These are phyloP conservation scores for Candida multigemmis DNA, from an alignment of 805 yeast species.

Conservation along the genomic window DNA sequence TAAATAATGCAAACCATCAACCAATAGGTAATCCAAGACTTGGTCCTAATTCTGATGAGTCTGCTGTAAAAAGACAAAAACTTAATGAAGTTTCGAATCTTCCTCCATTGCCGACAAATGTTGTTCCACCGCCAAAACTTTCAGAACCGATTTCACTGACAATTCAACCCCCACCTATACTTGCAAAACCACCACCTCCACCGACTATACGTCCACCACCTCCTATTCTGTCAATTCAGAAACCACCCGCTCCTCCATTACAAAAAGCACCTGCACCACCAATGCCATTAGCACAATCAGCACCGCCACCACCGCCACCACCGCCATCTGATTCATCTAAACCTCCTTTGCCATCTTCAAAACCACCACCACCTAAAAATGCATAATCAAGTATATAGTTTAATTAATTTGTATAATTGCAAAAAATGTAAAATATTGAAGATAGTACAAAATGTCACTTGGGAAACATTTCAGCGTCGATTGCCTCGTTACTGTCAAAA, in stretches of 20 bases:
- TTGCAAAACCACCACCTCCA: constrained; percentile 8
- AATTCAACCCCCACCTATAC: constrained; percentile 9
- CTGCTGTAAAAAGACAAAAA: constrained; percentile 4
- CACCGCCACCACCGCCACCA: constrained; percentile 11
- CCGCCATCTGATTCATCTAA: constrained; percentile 11
- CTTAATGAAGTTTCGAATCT: constrained; percentile 7
- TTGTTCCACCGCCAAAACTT: constrained; percentile 8
- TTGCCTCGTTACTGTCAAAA: not conserved
- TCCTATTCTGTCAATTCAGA: constrained; percentile 10
- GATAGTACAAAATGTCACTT: not conserved
- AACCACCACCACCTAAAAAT: constrained; percentile 9
- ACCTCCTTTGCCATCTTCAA: constrained; percentile 15
- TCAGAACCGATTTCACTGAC: constrained; percentile 1
- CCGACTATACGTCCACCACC: constrained; percentile 13
- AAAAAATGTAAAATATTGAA: not conserved
- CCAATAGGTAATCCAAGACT: constrained; percentile 4
- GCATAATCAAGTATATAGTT: not conserved
- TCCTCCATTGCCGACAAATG: constrained; percentile 4
- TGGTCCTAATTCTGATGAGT: constrained; percentile 4
- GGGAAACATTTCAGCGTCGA: not conserved
- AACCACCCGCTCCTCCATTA: constrained; percentile 8
- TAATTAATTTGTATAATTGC: no score
- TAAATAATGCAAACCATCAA: constrained; percentile 8
- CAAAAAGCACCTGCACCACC: constrained; percentile 8
- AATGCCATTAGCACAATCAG: constrained; percentile 10